Percentiles rank a stretch among this genome's conserved stretches.
These are phyloP conservation scores for Oxytropis ochrocephala DNA, from an alignment of 306 rosid species.

Conservation along the genomic window DNA sequence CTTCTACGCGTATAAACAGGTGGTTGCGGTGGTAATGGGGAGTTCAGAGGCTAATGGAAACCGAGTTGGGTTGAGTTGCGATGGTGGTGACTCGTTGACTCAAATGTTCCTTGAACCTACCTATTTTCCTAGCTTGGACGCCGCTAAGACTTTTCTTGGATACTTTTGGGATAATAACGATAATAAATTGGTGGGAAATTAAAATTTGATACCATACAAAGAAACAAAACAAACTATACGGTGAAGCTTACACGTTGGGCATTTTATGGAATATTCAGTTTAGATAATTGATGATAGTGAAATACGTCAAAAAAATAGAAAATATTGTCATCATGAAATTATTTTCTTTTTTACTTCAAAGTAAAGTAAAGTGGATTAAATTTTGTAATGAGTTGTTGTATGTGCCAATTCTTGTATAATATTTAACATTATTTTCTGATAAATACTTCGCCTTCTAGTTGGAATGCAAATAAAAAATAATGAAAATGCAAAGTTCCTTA, in stretches of 20 bases:
- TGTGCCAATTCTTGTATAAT: neutral
- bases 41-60: conserved; percentile 75
- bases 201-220: too few relatives aligned
- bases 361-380: too few relatives aligned
- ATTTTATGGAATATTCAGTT: too few relatives aligned
- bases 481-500: too few relatives aligned
- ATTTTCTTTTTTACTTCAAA: neutral
- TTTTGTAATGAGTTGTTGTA: neutral
- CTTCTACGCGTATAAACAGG: conserved; percentile 75
- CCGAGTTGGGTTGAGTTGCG: conserved; percentile 49
- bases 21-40: conserved; percentile 63
- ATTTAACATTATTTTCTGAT: too few relatives aligned
- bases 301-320: neutral
- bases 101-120: conserved; percentile 75
- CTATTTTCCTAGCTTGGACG: conserved; percentile 87
- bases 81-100: conserved; percentile 66
- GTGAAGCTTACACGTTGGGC: too few relatives aligned
- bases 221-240: too few relatives aligned
- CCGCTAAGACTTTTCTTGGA: conserved; percentile 84
- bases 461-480: too few relatives aligned
- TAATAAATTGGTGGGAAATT: neutral
- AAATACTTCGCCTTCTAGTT: too few relatives aligned
- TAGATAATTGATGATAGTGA: neutral
- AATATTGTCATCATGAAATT: neutral
- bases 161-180: conserved; percentile 33